Conservation (phyloP, 306 rosid species). For the Castanea sativa region DNA sequence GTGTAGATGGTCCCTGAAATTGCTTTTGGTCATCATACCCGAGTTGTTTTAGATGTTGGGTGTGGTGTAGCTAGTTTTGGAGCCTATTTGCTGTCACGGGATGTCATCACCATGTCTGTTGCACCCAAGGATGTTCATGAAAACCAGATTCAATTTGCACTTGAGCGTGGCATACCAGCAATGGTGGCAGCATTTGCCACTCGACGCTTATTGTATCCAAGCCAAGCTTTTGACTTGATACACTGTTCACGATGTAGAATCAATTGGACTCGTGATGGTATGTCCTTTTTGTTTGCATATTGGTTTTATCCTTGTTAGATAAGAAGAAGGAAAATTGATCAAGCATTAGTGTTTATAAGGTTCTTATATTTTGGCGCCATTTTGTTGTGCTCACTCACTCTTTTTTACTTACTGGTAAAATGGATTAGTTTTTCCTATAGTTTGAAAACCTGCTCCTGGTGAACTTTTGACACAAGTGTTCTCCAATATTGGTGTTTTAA, state of each 20-base stretch:
- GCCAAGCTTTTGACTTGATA: slow-evolving; percentile 90
- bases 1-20: slow-evolving; percentile 76
- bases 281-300: slow-evolving; percentile 15
- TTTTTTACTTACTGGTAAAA: neutral
- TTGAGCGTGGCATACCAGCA: slow-evolving; percentile 99
- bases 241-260: slow-evolving; percentile 97
- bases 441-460: neutral
- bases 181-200: slow-evolving; percentile 91
- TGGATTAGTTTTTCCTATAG: neutral
- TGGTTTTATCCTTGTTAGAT: neutral
- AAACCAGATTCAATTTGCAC: slow-evolving; percentile 96
- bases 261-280: slow-evolving; percentile 95
- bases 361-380: neutral
- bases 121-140: slow-evolving; percentile 98
- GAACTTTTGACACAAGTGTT: neutral
- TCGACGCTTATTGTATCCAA: slow-evolving; percentile 76
- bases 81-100: slow-evolving; percentile 72
- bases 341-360: neutral
- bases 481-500: neutral
- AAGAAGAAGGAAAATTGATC: slow-evolving; percentile 2
- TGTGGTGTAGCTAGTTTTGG: slow-evolving; percentile 99
- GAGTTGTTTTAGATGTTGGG: slow-evolving; percentile 88
- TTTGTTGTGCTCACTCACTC: neutral
- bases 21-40: slow-evolving; percentile 73
- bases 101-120: slow-evolving; percentile 80